phyloP scores from a whole-genome alignment of 495 filamentous ascomycete genomes.

The Penicillium turbatum region DNA sequence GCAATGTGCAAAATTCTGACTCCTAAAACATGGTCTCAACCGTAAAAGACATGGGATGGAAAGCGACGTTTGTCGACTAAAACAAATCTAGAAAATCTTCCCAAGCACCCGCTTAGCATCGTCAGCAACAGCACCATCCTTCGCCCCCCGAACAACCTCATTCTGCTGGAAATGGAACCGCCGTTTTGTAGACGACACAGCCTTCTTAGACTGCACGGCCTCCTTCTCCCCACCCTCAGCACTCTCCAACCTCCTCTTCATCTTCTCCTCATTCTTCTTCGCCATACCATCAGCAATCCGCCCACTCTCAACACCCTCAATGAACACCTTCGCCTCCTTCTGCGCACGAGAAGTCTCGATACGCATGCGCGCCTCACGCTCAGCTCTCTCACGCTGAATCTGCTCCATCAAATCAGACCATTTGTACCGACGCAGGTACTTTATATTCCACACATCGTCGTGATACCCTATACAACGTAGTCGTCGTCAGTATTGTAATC shows the following conservation, averaged over 20 bases:
- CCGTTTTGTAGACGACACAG: constrained; percentile 38
- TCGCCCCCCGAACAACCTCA: constrained; percentile 47
- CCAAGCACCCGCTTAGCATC: constrained; percentile 74
- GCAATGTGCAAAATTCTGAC: constrained; percentile 5
- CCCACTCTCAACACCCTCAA: constrained; percentile 76
- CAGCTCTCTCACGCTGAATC: constrained; percentile 75
- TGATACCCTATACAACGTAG: constrained; percentile 50
- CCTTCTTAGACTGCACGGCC: constrained; percentile 15
- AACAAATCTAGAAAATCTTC: constrained; percentile 61
- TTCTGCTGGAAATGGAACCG: constrained; percentile 83
- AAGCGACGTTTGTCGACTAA: not conserved
- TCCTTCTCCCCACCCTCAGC: constrained; percentile 17
- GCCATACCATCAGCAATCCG: constrained; percentile 71
- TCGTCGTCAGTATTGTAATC: not conserved
- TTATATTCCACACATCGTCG: constrained; percentile 88
- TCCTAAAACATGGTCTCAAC: not conserved
- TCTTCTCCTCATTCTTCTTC: constrained; percentile 59
- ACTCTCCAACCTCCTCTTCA: constrained; percentile 34
- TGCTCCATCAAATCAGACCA: constrained; percentile 67
- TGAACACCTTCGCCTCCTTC: constrained; percentile 78
- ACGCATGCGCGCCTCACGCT: constrained; percentile 50
- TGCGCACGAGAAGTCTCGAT: not conserved
- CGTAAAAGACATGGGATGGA: too few relatives aligned
- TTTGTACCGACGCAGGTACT: constrained; percentile 72
- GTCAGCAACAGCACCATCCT: constrained; percentile 50